These are phyloP conservation scores for Solanum ossicruentum DNA, from an alignment of 257 asterid genomes.

Conservation along the genomic window DNA sequence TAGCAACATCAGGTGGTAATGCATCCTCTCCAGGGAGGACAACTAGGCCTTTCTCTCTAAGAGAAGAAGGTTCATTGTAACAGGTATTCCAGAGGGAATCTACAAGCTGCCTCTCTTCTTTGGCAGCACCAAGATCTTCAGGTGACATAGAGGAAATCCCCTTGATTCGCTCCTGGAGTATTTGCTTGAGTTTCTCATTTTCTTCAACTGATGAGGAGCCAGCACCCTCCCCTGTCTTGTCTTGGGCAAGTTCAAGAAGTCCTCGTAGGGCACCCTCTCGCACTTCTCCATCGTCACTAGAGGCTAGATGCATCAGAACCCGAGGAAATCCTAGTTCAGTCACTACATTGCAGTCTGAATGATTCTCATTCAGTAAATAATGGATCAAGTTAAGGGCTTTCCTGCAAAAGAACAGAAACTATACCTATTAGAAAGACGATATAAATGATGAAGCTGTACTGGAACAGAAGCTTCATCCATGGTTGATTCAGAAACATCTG, in stretches of 20 bases:
- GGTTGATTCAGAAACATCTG: neutral
- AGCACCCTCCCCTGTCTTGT: constrained; percentile 12
- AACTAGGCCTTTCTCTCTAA: constrained; percentile 60
- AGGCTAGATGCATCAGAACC: constrained; percentile 56
- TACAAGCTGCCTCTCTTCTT: constrained; percentile 70
- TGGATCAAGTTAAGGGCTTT: constrained; percentile 75
- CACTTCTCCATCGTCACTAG: constrained; percentile 59
- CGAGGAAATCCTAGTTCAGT: constrained; percentile 64
- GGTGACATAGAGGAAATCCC: constrained; percentile 49
- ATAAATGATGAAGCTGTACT: neutral
- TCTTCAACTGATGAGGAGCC: constrained; percentile 21
- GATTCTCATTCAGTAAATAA: constrained; percentile 46
- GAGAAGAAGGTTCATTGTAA: constrained; percentile 62
- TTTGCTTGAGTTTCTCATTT: constrained; percentile 49
- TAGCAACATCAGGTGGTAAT: constrained; percentile 77
- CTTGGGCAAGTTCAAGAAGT: constrained; percentile 53
- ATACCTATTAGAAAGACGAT: neutral
- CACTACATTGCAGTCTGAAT: constrained; percentile 36
- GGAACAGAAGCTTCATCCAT: neutral
- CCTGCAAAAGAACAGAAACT: constrained; percentile 30
- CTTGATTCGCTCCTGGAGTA: constrained; percentile 48
- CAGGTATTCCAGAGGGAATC: constrained; percentile 69
- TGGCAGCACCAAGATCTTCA: constrained; percentile 70
- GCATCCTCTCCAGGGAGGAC: constrained; percentile 72
- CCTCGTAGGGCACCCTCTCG: constrained; percentile 81